These are phyloP conservation scores for Scedosporium boydii DNA, from an alignment of 2,329 filamentous ascomycete species.

Conservation along the genomic window DNA sequence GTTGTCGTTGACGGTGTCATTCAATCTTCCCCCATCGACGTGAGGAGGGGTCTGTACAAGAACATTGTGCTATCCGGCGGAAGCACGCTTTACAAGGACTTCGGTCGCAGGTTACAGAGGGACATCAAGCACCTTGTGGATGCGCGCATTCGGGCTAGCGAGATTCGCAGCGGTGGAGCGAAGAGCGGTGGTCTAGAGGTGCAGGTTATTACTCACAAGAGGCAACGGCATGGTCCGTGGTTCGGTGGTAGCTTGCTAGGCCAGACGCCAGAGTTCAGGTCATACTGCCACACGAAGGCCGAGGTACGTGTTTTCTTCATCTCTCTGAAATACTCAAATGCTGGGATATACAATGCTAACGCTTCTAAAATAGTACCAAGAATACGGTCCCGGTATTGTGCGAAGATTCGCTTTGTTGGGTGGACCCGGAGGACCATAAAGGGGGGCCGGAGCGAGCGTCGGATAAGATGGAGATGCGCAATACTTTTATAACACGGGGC, in stretches of 20 bases:
- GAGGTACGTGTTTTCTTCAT: conserved; percentile 38
- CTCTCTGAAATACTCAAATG: background rate
- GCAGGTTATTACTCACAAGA: conserved; percentile 93
- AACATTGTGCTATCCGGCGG: conserved; percentile 98
- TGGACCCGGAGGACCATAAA: conserved; percentile 73
- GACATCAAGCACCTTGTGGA: conserved; percentile 97
- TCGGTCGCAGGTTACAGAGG: conserved; percentile 87
- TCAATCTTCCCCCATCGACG: conserved; percentile 94
- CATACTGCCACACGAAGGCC: conserved; percentile 93
- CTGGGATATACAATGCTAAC: background rate
- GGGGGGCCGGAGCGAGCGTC: background rate
- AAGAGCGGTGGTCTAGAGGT: conserved; percentile 93
- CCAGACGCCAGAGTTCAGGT: conserved; percentile 96
- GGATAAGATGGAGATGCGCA: background rate
- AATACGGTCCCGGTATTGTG: conserved; percentile 92
- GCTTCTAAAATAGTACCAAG: conserved; percentile 59
- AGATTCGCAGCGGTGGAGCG: conserved; percentile 82
- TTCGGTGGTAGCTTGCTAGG: conserved; percentile 94
- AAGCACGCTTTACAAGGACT: conserved; percentile 97
- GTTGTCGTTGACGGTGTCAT: conserved; percentile 94
- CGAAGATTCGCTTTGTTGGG: conserved; percentile 88
- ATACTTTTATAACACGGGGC: background rate
- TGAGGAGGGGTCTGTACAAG: conserved; percentile 95
- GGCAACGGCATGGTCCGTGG: conserved; percentile 95
- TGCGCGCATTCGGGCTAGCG: conserved; percentile 82